Evolutionary conservation across 2,329 filamentous ascomycete species (phyloP), one percentile per base, ranked within the genome.

Genomic region (Orbilia brochopaga): DNA sequence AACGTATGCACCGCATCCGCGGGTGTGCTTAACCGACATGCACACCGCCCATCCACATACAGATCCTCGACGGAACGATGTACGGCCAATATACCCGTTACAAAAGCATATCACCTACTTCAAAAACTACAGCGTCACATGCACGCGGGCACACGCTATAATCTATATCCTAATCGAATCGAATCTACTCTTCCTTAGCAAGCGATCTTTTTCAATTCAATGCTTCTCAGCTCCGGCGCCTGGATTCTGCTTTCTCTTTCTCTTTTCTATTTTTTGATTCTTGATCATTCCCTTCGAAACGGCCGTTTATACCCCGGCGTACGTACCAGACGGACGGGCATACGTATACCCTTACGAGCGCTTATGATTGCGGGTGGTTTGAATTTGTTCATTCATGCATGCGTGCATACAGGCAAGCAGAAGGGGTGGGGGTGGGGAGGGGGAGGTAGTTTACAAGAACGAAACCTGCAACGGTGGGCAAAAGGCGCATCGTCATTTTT

Each of bases 291-390:
- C 19, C 15, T 48, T 48, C 37, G 37, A 53, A 4, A 55, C 59
- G 59, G 59, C 50, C 59, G 59, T 61, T 42, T 51, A 42, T 60
- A 61, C 40, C 35, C 48, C 50, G n/a, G n/a, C 51, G 40, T 32
- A 32, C 13, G 6, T 17, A 8, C 8, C 21, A 10, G 3, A 42
- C n/a, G 44, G 4, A 32, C 27, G 27, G 3, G 27, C 27, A 32
- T 32, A 8, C 44, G 17, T 60, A 60, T 60, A 60, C 44, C 42
- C 59, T 63, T 63, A 63, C 40, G 50, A 50, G 27, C 27, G 27
- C 27, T 53, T 24, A 63, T 37, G 50, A 55, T 55, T 19, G 21
- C 23, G 44, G 40, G 50, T 23, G 21, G 3, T 37, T 44, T 55
- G 51, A 35, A 11, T 32, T 32, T 8, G 8, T 32, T 32, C 27